Evolutionary conservation across 306 rosid genomes (phyloP), one percentile per base, ranked within the genome.

Genomic region (Prunus kanzakura): DNA sequence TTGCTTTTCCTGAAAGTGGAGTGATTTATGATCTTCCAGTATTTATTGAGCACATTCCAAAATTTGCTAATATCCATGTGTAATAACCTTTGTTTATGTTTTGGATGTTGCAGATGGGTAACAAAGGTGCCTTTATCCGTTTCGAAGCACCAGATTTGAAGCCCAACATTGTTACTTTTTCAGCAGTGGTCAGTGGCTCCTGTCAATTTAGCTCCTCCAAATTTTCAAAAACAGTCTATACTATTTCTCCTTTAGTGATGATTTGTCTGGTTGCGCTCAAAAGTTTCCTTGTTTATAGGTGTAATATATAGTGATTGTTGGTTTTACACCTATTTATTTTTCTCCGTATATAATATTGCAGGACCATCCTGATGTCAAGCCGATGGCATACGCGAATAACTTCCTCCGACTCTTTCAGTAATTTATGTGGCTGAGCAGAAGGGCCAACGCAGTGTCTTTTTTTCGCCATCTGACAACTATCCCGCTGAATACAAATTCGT

Each of bases 371-470:
- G 96, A 95, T 51, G 96, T 95, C 56, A 95, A 89, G 87, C 99
- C 99, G 20, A 96, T 96, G 99, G 99, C 96, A 45, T 96, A 96
- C 73, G 99, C 99, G 49, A 96, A 91, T 80, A 93, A 96, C 93
- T 96, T 96, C 88, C 88, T 92, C 78, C 82, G 93, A 61, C 81
- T 92, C 86, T 92, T 91, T 81, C 88, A 88, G 86, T 92, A 76
- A 80, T 79, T 23, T 12, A 35, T 41, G 7, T 29, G 68, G 67
- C 14, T 27, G 77, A 82, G 80, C 56, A 30, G 65, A 79, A 81
- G 78, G 80, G 81, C 78, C 60, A 55, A 49, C 67, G 82, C 62
- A 30, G 77, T 54, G 1, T 71, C 18, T 6, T 0, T 45, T 67
- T 35, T 80, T 57, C 66, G 51, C 66, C 63, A 54, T 58, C 68